Evolutionary conservation across 192 early-diverging fungal species (phyloP), one percentile per base, ranked within the genome.

Genomic region (Phycomyces blakesleeanus): DNA sequence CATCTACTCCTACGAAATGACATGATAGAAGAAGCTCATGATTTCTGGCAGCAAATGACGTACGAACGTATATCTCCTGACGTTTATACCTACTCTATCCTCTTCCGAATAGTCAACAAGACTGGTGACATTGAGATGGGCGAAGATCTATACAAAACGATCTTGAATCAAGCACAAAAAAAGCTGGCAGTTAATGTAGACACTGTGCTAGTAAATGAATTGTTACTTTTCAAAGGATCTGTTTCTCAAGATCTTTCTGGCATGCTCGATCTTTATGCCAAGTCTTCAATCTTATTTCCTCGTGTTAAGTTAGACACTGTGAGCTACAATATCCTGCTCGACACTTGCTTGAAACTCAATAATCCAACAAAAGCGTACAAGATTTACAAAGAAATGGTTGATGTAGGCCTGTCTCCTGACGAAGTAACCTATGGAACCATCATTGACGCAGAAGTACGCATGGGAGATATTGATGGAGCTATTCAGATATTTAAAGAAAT

Each of bases 351-450:
- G n/a, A 63, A 64, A 25, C n/a, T 18, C 16, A 39, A 52, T 20
- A 18, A 49, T 12, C 29, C 57, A 15, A 37, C 63, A 5, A 67
- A 66, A 57, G 71, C 66, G 9, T 57, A 57, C 53, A 57, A 34
- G 42, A 42, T 79, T 11, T 70, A 69, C 37, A 34, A 27, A 15
- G 71, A 75, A 3, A 69, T 78, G 63, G 25, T 25, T 24, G 4
- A 55, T 24, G 40, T 47, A 7, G 59, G 51, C 0, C 25, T 69
- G 3, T 21, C 44, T 18, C 73, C 76, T 4, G 66, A 75, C 53
- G 37, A 53, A 18, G 27, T 55, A 9, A 78, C 76, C 3, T 75
- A 66, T 50, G 62, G 65, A 21, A 69, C 67, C 3, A 25, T 78
- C 7, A 71, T 78, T n/a, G 64, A 59, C 18, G 69, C 64, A 15